Conservation (phyloP, 257 asterid species). For the Apocynum venetum region DNA sequence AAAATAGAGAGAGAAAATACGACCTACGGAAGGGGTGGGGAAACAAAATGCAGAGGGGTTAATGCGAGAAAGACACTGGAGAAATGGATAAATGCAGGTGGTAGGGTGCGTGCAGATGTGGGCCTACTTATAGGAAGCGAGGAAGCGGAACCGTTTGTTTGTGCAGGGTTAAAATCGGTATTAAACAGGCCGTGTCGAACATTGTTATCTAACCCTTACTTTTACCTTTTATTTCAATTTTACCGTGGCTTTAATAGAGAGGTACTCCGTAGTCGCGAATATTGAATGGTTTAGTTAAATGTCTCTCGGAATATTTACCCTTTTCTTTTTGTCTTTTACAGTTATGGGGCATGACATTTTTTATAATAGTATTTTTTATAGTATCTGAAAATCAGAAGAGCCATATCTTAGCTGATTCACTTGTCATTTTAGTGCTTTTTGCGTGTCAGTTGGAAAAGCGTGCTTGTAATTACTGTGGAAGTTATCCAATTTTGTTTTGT, state of each 20-base stretch:
- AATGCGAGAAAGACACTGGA: neutral
- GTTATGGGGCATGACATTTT: neutral
- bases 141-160: constrained; percentile 43
- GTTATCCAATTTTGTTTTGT: neutral
- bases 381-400: neutral
- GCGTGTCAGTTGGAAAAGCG: constrained; percentile 15
- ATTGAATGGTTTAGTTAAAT: neutral
- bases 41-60: constrained; percentile 1
- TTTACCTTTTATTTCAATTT: neutral
- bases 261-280: too few species aligned
- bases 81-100: neutral
- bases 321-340: neutral
- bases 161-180: constrained; percentile 2
- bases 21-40: constrained; percentile 22
- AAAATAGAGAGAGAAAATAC: neutral
- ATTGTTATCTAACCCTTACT: neutral
- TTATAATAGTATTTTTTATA: neutral
- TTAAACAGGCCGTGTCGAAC: neutral
- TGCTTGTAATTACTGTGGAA: neutral
- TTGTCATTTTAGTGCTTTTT: constrained; percentile 5
- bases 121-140: constrained; percentile 55
- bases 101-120: constrained; percentile 1
- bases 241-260: neutral
- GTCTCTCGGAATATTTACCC: neutral
- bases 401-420: constrained; percentile 10